Conservation (phyloP, 2,329 filamentous ascomycete genomes). For the Diaporthe sp. region DNA sequence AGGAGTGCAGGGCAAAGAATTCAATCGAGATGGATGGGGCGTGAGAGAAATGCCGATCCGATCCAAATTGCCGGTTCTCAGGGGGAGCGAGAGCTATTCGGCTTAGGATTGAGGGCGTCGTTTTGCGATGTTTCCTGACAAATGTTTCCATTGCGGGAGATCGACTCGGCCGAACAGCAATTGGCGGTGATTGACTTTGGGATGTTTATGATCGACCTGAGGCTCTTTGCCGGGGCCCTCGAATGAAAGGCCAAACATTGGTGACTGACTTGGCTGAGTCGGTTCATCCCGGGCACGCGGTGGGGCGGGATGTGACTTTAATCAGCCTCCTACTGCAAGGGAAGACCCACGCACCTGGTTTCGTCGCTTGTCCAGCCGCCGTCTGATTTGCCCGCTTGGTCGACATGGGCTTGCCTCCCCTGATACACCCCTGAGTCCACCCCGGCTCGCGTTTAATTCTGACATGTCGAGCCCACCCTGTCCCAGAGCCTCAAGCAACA, state of each 20-base stretch:
- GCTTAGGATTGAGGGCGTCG: not conserved
- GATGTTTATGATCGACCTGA: slow-evolving; percentile 36
- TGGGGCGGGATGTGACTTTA: slow-evolving; percentile 39
- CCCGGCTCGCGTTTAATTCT: slow-evolving; percentile 27
- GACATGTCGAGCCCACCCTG: slow-evolving; percentile 21
- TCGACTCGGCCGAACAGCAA: slow-evolving; percentile 24
- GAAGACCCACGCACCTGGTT: slow-evolving; percentile 9
- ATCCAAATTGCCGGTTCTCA: not conserved
- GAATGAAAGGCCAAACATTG: not conserved
- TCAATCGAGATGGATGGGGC: not conserved
- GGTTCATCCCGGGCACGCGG: slow-evolving; percentile 15
- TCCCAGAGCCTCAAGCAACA: slow-evolving; percentile 27
- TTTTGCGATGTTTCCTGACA: not conserved
- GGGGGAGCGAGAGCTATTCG: not conserved
- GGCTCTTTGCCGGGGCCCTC: slow-evolving; percentile 27
- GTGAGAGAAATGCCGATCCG: not conserved
- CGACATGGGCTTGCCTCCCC: not conserved
- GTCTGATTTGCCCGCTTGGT: slow-evolving; percentile 16
- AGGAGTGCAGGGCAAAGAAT: not conserved
- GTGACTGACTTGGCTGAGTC: not conserved
- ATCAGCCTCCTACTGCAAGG: slow-evolving; percentile 35
- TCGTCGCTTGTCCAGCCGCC: slow-evolving; percentile 8
- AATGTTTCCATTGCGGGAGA: slow-evolving; percentile 4
- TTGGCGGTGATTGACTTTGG: slow-evolving; percentile 4
- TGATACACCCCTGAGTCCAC: slow-evolving; percentile 26